Percentiles rank a stretch among this genome's conserved stretches.
phyloP scores from a whole-genome alignment of 2,329 filamentous ascomycete genomes.

The Ustulina deusta region DNA sequence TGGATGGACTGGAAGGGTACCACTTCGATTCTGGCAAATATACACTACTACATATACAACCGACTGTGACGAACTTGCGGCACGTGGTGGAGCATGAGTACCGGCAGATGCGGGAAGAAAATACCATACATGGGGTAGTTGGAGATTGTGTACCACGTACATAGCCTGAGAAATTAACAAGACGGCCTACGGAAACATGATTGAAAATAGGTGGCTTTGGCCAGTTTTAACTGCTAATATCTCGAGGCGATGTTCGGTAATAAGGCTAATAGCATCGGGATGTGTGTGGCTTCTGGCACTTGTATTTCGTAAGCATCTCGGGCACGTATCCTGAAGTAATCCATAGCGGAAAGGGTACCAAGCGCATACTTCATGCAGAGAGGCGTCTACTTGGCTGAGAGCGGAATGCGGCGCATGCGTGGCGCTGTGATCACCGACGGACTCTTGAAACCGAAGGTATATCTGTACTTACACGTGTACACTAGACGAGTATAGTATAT shows the following conservation, averaged over 20 bases:
- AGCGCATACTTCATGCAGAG: not conserved
- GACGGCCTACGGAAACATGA: not conserved
- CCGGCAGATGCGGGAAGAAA: constrained; percentile 32
- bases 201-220: not conserved
- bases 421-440: constrained; percentile 9
- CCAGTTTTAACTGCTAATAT: not conserved
- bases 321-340: not conserved
- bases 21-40: constrained; percentile 5
- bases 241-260: not conserved
- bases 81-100: constrained; percentile 25
- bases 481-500: not conserved
- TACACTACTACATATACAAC: not conserved
- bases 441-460: not conserved
- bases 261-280: not conserved
- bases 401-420: constrained; percentile 12
- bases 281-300: not conserved
- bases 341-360: not conserved
- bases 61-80: constrained; percentile 4
- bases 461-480: too few species aligned
- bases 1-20: not conserved
- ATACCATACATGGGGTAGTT: constrained; percentile 22
- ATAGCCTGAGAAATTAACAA: constrained; percentile 1
- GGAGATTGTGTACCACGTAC: not conserved
- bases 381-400: not conserved
- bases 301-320: not conserved